phyloP scores from a whole-genome alignment of 768 basidiomycete species.

The Suillus sp. region DNA sequence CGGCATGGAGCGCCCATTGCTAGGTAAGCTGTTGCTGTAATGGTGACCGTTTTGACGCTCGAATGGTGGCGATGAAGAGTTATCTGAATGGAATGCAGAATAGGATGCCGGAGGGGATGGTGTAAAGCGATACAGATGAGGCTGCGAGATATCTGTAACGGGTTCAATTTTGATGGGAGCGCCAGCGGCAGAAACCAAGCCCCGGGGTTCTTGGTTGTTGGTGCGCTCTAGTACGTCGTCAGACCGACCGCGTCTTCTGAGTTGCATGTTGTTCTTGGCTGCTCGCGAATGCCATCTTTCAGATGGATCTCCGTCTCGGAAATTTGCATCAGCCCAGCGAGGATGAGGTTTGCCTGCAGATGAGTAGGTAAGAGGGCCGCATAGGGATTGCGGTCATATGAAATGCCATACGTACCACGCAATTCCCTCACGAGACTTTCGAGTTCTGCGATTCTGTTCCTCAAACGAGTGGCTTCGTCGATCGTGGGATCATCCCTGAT shows the following conservation, averaged over 20 bases:
- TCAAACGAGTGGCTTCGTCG: constrained; percentile 84
- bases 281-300: constrained; percentile 89
- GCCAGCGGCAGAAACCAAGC: constrained; percentile 47
- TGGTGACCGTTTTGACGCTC: constrained; percentile 37
- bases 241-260: constrained; percentile 43
- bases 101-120: constrained; percentile 61
- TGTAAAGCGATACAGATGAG: constrained; percentile 70
- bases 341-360: constrained; percentile 80
- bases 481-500: constrained; percentile 81
- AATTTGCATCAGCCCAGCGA: constrained; percentile 79
- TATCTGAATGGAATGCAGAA: constrained; percentile 52
- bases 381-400: constrained; percentile 14
- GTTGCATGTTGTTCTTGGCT: constrained; percentile 58
- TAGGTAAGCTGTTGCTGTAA: constrained; percentile 32
- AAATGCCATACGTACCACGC: constrained; percentile 53
- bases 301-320: constrained; percentile 77
- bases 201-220: constrained; percentile 40
- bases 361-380: constrained; percentile 15
- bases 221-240: constrained; percentile 36
- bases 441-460: constrained; percentile 88
- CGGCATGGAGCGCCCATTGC: constrained; percentile 33
- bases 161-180: constrained; percentile 73
- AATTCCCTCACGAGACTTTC: constrained; percentile 86
- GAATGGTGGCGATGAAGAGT: constrained; percentile 37
- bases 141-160: constrained; percentile 45